These are phyloP conservation scores for Botryotinia narcissicola DNA, from an alignment of 2,329 filamentous ascomycete genomes.

Conservation along the genomic window DNA sequence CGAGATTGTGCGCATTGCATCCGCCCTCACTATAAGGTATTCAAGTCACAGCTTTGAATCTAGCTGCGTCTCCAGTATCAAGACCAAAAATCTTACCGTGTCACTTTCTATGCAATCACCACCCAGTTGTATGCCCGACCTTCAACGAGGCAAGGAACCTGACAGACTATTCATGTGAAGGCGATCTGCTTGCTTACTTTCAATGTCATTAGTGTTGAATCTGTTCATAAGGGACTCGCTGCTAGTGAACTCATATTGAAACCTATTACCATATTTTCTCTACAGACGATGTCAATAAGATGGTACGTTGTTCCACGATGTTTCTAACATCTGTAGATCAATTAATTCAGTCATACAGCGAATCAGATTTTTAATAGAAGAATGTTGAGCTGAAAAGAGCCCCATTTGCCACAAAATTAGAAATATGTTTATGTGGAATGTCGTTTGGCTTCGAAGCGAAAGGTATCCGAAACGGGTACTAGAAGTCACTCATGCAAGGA, in stretches of 20 bases:
- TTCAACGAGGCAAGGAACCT: background rate
- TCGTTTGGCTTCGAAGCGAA: constrained; percentile 62
- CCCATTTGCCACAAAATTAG: constrained; percentile 68
- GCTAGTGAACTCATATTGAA: background rate
- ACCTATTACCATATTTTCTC: background rate
- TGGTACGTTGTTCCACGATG: background rate
- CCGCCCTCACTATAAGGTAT: background rate
- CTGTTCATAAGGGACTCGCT: background rate
- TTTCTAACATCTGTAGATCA: background rate
- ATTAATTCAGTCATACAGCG: background rate
- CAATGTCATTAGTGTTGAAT: background rate
- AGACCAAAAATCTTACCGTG: background rate
- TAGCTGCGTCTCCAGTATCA: background rate
- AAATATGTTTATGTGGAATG: constrained; percentile 40
- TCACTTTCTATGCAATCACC: background rate
- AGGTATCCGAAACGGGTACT: constrained; percentile 42
- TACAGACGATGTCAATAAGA: background rate
- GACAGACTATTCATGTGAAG: background rate
- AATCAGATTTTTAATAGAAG: background rate
- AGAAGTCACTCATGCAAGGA: background rate
- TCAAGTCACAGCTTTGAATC: background rate
- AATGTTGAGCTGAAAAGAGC: constrained; percentile 42
- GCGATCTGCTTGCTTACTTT: background rate
- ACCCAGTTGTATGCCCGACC: background rate
- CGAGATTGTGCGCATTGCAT: background rate